A percentile compares a stretch with the other conserved stretches of the same genome.
These are phyloP conservation scores for Backusella mclennaniae DNA, from an alignment of 192 early-diverging fungal genomes.

Conservation along the genomic window DNA sequence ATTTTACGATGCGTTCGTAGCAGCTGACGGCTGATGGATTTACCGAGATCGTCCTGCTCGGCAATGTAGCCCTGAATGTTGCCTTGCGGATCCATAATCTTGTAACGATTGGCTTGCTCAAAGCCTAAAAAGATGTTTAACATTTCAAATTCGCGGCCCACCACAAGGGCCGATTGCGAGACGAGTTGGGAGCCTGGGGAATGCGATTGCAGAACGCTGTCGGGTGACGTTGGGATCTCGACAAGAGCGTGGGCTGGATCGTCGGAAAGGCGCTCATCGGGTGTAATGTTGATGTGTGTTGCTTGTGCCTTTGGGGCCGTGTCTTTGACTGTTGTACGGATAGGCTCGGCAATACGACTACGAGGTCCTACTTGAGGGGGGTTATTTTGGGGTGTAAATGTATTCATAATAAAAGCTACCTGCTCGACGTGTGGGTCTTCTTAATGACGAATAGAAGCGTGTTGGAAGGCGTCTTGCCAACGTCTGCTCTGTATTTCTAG, in stretches of 20 bases:
- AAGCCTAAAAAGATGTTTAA: constrained; percentile 76
- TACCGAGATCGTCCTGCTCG: constrained; percentile 68
- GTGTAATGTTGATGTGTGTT: not conserved
- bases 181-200: not conserved
- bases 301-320: not conserved
- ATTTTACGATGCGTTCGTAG: constrained; percentile 73
- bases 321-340: not conserved
- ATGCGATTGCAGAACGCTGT: not conserved
- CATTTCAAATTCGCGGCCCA: constrained; percentile 81
- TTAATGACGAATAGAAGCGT: not conserved
- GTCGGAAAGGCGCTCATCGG: not conserved
- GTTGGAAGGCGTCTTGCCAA: not conserved
- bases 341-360: not conserved
- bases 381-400: not conserved
- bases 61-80: constrained; percentile 77
- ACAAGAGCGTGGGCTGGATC: not conserved
- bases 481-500: not conserved
- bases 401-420: not conserved
- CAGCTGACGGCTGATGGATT: constrained; percentile 66
- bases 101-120: constrained; percentile 88
- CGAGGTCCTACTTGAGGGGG: not conserved
- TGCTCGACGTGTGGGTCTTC: not conserved
- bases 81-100: constrained; percentile 66
- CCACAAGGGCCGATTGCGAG: constrained; percentile 58
- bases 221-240: not conserved